phyloP scores from a whole-genome alignment of 441 rosid genomes.

The Euphorbia corollata region DNA sequence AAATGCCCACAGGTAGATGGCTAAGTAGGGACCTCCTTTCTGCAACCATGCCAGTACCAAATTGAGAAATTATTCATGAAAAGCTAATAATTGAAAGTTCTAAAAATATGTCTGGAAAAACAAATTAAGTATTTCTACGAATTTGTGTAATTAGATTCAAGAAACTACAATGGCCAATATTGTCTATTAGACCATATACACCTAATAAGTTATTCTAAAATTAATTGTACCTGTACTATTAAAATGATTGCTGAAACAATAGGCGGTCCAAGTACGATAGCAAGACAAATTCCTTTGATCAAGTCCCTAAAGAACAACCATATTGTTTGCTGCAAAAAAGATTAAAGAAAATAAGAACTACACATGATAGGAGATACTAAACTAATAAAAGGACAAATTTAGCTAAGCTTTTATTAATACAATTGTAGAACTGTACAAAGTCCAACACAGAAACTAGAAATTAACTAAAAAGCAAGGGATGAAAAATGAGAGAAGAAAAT shows the following conservation, averaged over 20 bases:
- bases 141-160: background rate
- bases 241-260: constrained; percentile 72
- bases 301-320: constrained; percentile 90
- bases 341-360: constrained; percentile 5
- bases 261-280: constrained; percentile 78
- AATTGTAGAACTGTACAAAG: background rate
- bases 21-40: constrained; percentile 99
- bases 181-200: constrained; percentile 7
- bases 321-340: constrained; percentile 77
- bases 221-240: constrained; percentile 64
- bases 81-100: background rate
- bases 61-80: background rate
- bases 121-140: background rate
- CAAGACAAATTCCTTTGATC: constrained; percentile 64
- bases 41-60: constrained; percentile 31
- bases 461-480: constrained; percentile 15
- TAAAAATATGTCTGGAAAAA: background rate
- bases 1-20: constrained; percentile 97
- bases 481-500: constrained; percentile 10
- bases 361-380: constrained; percentile 2
- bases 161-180: constrained; percentile 8
- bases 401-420: background rate
- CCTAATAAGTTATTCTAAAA: constrained; percentile 11
- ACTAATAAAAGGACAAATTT: background rate
- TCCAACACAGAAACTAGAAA: constrained; percentile 10